Evolutionary conservation across 2,329 filamentous ascomycete genomes (phyloP).

Genomic region (Clonostachys rosea): DNA sequence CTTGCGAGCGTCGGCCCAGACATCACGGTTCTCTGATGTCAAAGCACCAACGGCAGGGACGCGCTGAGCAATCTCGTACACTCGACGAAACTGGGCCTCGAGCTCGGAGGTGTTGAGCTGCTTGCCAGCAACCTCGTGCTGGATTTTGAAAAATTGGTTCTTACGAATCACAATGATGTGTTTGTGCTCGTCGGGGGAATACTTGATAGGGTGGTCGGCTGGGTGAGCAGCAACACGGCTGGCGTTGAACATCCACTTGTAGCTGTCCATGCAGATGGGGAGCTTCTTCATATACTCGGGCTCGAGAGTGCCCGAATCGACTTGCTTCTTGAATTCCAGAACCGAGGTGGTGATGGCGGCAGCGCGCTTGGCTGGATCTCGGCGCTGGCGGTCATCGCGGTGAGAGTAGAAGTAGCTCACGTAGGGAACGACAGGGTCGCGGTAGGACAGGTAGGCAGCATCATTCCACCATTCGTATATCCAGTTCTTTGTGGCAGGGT

Average conservation of each 20-base stretch:
- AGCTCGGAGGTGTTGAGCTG: constrained; percentile 87
- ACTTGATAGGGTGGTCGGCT: constrained; percentile 81
- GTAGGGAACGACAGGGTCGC: constrained; percentile 94
- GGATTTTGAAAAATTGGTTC: constrained; percentile 95
- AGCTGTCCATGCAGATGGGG: constrained; percentile 97
- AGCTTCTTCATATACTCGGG: constrained; percentile 99
- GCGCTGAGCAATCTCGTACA: constrained; percentile 73
- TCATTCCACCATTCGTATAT: constrained; percentile 98
- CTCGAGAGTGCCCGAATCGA: constrained; percentile 78
- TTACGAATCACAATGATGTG: constrained; percentile 89
- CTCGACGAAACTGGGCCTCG: constrained; percentile 79
- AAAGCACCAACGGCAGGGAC: constrained; percentile 75
- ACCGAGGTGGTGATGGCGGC: constrained; percentile 82
- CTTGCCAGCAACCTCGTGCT: constrained; percentile 74
- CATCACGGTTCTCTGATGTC: constrained; percentile 88
- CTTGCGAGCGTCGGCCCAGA: constrained; percentile 82
- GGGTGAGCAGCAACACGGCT: constrained; percentile 80
- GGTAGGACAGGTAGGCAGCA: constrained; percentile 84
- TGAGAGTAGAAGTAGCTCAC: constrained; percentile 99
- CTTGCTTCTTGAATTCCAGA: constrained; percentile 91
- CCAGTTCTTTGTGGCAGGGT: constrained; percentile 88
- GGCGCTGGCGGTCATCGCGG: constrained; percentile 82
- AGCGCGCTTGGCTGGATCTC: constrained; percentile 87
- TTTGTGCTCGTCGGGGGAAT: constrained; percentile 67
- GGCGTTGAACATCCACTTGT: constrained; percentile 98